Evolutionary conservation across 2,329 filamentous ascomycete species (phyloP).

Genomic region (Penicillium olsonii): DNA sequence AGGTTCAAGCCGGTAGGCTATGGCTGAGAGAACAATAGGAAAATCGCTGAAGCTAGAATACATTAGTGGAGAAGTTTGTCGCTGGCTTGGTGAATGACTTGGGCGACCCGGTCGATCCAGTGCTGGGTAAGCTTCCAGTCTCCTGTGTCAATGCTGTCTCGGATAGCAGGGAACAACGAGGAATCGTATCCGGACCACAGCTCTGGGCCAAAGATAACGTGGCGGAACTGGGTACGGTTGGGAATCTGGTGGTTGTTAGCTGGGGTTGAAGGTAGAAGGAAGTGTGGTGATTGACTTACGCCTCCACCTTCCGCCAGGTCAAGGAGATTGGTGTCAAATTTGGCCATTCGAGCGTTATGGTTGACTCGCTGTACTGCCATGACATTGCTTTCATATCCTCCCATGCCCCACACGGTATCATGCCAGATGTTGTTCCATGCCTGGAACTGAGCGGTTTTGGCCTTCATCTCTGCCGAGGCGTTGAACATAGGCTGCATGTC

Average conservation of each 20-base stretch:
- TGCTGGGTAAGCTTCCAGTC: conserved; percentile 70
- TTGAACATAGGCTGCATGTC: conserved; percentile 62
- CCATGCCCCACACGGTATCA: conserved; percentile 66
- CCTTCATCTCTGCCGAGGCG: conserved; percentile 63
- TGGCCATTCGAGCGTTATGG: conserved; percentile 77
- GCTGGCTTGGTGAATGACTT: conserved; percentile 65
- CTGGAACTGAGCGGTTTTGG: conserved; percentile 65
- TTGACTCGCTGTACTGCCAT: conserved; percentile 68
- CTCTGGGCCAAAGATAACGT: conserved; percentile 84
- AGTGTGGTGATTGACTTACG: conserved; percentile 56
- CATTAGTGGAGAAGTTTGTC: conserved; percentile 45
- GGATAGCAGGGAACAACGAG: conserved; percentile 77
- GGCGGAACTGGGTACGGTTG: conserved; percentile 89
- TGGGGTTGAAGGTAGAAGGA: neutral
- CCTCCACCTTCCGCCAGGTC: conserved; percentile 73
- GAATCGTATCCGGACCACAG: conserved; percentile 70
- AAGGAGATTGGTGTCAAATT: conserved; percentile 80
- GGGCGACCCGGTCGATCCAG: conserved; percentile 71
- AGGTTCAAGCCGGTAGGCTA: conserved; percentile 9
- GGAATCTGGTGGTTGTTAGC: conserved; percentile 61
- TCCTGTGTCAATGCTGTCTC: conserved; percentile 72
- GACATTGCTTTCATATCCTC: conserved; percentile 73
- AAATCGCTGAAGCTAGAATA: conserved; percentile 11
- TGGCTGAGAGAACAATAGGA: conserved; percentile 3
- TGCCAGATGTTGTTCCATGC: conserved; percentile 80